Conservation (phyloP, 768 basidiomycete genomes). For the Hypsizygus marmoreus region DNA sequence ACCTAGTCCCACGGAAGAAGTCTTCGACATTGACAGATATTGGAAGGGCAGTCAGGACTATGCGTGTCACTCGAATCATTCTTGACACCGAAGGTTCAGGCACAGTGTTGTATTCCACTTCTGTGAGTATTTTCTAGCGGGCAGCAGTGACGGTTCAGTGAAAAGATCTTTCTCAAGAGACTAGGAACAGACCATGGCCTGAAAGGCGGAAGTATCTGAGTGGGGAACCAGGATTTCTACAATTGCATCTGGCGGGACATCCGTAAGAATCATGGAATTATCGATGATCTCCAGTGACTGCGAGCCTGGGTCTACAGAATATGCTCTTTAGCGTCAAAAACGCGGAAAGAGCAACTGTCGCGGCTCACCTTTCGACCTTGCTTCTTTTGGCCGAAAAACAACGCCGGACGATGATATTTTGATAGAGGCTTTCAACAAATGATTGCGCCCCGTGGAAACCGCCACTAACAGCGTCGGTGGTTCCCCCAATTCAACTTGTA, state of each 20-base stretch:
- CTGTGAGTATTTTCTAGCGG: constrained; percentile 65
- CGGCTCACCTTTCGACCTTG: constrained; percentile 39
- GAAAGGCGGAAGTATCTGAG: constrained; percentile 61
- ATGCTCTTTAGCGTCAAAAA: too few species aligned
- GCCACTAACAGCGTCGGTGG: constrained; percentile 54
- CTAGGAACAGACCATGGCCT: constrained; percentile 53
- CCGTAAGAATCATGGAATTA: constrained; percentile 45
- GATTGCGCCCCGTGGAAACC: constrained; percentile 71
- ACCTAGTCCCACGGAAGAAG: constrained; percentile 89
- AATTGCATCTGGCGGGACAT: constrained; percentile 48
- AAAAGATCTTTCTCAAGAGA: constrained; percentile 1
- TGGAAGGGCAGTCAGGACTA: constrained; percentile 72
- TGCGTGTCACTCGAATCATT: constrained; percentile 52
- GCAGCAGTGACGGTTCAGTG: constrained; percentile 1
- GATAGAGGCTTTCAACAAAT: constrained; percentile 53
- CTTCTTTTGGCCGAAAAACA: constrained; percentile 48
- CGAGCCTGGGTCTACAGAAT: constrained; percentile 17
- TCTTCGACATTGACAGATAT: constrained; percentile 95
- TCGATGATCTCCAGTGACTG: constrained; percentile 38
- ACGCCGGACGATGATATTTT: constrained; percentile 58
- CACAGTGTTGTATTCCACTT: constrained; percentile 67
- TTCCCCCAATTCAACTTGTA: constrained; percentile 66
- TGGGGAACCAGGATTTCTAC: constrained; percentile 64
- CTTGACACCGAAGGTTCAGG: constrained; percentile 55
- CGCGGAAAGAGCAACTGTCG: too few species aligned